Percentiles rank a stretch among this genome's conserved stretches.
Evolutionary conservation across 2,329 filamentous ascomycete genomes (phyloP).

Genomic region (Epichloe typhina): DNA sequence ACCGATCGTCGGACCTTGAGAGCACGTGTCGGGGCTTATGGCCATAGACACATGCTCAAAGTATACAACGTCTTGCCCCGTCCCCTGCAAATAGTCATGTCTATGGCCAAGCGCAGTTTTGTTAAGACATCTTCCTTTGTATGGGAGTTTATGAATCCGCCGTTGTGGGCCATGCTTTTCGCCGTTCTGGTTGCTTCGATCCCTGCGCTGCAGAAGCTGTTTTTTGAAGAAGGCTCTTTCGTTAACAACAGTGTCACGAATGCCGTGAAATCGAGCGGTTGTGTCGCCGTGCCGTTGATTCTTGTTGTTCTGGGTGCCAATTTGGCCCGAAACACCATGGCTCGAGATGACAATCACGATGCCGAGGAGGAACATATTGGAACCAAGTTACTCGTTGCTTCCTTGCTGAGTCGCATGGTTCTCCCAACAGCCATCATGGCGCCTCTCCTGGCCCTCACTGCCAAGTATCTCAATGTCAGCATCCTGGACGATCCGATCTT

Average conservation of each 20-base stretch:
- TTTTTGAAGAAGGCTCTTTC: conserved; percentile 83
- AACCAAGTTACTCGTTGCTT: conserved; percentile 71
- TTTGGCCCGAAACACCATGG: conserved; percentile 79
- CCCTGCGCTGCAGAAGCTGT: conserved; percentile 65
- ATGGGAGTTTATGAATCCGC: conserved; percentile 96
- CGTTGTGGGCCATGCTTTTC: conserved; percentile 89
- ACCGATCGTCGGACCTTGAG: conserved; percentile 18
- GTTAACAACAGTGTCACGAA: conserved; percentile 85
- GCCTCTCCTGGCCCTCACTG: conserved; percentile 70
- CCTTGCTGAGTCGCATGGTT: conserved; percentile 80
- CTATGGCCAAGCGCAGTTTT: conserved; percentile 19
- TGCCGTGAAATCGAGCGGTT: conserved; percentile 71
- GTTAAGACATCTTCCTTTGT: conserved; percentile 47
- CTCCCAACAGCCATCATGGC: conserved; percentile 87
- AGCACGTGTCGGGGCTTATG: conserved; percentile 17
- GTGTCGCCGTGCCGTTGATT: conserved; percentile 89
- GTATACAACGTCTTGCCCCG: conserved; percentile 26
- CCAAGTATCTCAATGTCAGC: conserved; percentile 83
- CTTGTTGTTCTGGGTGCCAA: conserved; percentile 92
- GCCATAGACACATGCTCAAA: conserved; percentile 12
- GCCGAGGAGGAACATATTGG: conserved; percentile 56
- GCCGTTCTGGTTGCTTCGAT: conserved; percentile 87
- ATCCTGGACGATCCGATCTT: conserved; percentile 98
- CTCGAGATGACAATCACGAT: conserved; percentile 48
- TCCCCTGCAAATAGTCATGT: conserved; percentile 25